These are phyloP conservation scores for Colletotrichum tofieldiae DNA, from an alignment of 2,329 filamentous ascomycete species.

Conservation along the genomic window DNA sequence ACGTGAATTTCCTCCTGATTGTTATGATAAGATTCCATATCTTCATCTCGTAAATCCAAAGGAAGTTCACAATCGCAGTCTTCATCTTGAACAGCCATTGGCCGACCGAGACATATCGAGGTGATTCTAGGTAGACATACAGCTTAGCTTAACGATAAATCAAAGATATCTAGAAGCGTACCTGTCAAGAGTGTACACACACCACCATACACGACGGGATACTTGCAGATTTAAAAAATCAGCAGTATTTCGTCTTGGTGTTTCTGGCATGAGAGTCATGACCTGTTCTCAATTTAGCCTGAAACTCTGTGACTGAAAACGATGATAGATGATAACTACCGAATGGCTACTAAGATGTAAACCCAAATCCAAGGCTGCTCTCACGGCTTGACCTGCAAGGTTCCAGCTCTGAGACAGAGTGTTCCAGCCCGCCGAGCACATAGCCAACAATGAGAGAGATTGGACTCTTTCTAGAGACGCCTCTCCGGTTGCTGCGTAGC, in stretches of 20 bases:
- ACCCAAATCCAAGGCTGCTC: conserved; percentile 49
- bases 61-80: conserved; percentile 51
- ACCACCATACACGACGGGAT: conserved; percentile 51
- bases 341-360: conserved; percentile 46
- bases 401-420: conserved; percentile 50
- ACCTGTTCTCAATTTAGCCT: not conserved
- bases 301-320: too few species aligned
- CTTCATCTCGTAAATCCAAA: conserved; percentile 47
- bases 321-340: conserved; percentile 29
- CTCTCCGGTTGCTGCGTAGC: conserved; percentile 48
- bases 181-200: conserved; percentile 49
- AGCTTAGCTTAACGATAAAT: not conserved
- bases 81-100: conserved; percentile 50
- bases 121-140: conserved; percentile 42
- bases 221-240: conserved; percentile 44
- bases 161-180: conserved; percentile 23
- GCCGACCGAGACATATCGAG: conserved; percentile 50
- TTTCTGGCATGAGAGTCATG: not conserved
- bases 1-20: not conserved
- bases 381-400: conserved; percentile 49
- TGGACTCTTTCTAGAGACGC: conserved; percentile 49
- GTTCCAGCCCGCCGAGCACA: conserved; percentile 52
- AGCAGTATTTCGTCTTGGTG: not conserved
- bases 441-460: conserved; percentile 49
- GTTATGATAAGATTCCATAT: conserved; percentile 43